Evolutionary conservation across 345 rosid species (phyloP).

Genomic region (Bruguiera gymnorhiza): DNA sequence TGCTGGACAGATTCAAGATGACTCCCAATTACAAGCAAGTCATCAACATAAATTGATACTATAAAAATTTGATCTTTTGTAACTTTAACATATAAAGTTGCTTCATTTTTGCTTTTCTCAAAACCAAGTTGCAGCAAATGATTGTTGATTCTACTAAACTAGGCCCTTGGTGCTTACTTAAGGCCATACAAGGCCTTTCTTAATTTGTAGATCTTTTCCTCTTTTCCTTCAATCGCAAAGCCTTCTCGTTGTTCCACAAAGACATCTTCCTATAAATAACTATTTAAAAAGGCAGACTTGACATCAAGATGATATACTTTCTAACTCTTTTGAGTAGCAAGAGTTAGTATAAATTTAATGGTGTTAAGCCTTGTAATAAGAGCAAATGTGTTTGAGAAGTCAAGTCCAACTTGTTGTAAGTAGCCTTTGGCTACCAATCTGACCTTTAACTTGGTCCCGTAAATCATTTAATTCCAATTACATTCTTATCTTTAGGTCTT

Average conservation of each 20-base stretch:
- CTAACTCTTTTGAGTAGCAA: not conserved
- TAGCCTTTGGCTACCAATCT: not conserved
- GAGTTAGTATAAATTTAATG: not conserved
- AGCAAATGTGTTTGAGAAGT: not conserved
- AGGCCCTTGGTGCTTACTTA: not conserved
- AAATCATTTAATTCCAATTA: too few relatives aligned
- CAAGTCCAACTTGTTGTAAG: not conserved
- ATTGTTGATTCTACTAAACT: not conserved
- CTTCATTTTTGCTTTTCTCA: not conserved
- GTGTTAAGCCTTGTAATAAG: not conserved
- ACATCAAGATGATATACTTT: not conserved
- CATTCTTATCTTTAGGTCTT: too few relatives aligned
- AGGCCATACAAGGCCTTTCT: not conserved
- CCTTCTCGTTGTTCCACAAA: not conserved
- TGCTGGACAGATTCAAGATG: not conserved
- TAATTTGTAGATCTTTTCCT: not conserved
- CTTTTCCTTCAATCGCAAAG: not conserved
- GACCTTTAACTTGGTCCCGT: not conserved
- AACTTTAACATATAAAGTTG: not conserved
- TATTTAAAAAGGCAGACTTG: conserved; percentile 2
- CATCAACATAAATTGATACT: not conserved
- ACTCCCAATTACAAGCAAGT: not conserved
- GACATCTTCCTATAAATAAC: not conserved
- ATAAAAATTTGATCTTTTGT: not conserved
- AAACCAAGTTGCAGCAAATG: not conserved